A percentile compares a stretch with the other conserved stretches of the same genome.
Evolutionary conservation across 257 asterid species (phyloP).

Genomic region (Primulina eburnea): DNA sequence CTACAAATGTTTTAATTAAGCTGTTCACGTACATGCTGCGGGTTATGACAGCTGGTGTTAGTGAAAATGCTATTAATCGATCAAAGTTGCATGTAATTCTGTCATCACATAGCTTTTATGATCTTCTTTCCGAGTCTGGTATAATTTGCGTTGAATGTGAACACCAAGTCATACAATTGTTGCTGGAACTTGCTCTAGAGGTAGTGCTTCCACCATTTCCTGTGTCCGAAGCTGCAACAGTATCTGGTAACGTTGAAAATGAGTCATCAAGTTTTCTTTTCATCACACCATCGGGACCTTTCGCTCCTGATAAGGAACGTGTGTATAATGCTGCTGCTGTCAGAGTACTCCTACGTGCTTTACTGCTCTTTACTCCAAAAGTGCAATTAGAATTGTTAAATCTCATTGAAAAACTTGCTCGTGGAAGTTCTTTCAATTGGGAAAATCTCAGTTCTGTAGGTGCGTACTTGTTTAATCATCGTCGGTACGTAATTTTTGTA

Average conservation of each 20-base stretch:
- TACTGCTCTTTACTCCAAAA: conserved; percentile 84
- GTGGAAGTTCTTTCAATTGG: conserved; percentile 81
- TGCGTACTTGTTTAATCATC: conserved; percentile 36
- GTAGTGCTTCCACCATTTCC: conserved; percentile 81
- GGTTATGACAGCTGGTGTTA: conserved; percentile 80
- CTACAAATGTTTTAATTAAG: conserved; percentile 43
- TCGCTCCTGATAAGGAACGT: conserved; percentile 66
- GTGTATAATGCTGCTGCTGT: conserved; percentile 91
- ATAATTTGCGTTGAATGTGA: conserved; percentile 85
- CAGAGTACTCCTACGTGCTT: conserved; percentile 77
- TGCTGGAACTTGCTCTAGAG: conserved; percentile 92
- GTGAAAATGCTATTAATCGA: conserved; percentile 80
- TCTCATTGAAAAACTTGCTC: conserved; percentile 81
- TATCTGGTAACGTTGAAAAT: conserved; percentile 39
- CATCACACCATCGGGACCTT: conserved; percentile 63
- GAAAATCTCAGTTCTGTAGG: conserved; percentile 97
- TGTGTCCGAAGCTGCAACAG: conserved; percentile 52
- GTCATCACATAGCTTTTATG: conserved; percentile 78
- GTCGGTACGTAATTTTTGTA: conserved; percentile 17
- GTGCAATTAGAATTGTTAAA: conserved; percentile 87
- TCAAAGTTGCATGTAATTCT: conserved; percentile 62
- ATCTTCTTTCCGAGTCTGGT: conserved; percentile 86
- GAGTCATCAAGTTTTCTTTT: conserved; percentile 61
- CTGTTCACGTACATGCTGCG: conserved; percentile 83
- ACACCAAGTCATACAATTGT: conserved; percentile 81